Evolutionary conservation across 192 early-diverging fungal genomes (phyloP), one percentile per base, ranked within the genome.

Genomic region (Entomortierella chlamydospora): DNA sequence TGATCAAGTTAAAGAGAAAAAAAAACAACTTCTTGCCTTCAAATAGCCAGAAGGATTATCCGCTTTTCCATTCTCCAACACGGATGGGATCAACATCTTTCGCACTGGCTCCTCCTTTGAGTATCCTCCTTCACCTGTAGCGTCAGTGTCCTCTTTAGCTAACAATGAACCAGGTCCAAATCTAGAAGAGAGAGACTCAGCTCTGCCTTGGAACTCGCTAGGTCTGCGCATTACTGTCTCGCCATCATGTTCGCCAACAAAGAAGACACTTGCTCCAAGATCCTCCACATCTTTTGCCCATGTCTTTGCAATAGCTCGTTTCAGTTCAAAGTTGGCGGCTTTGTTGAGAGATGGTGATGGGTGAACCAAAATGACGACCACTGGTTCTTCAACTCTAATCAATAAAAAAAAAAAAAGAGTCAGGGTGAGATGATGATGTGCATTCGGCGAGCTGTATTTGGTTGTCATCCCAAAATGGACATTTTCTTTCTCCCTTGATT

Each of bases 281-380:
- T 79, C 76, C 31, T 79, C 76, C 0, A 60, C 68, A 29, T 79
- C 76, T 28, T 79, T 79, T 56, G 76, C 76, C 76, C 76, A 79
- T 45, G 76, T 79, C 50, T 68, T 70, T 23, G 76, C 53, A 34
- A 79, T 79, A 1, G 63, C 67, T 34, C 76, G 43, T 31, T 79
- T 79, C 34, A 79, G 33, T 37, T 79, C 67, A 49, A 79, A 79
- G 30, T 79, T 79, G 28, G 62, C 49, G 15, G 57, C 62, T 11
- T 66, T 65, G 43, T 37, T 70, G 23, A 79, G 57, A 0, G 63
- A 64, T 4, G 76, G 76, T 43, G 76, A 64, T 37, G 76, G 76
- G 15, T 79, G 76, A 2, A 79, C 76, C 41, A 79, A 31, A 34
- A 79, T 70, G 28, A 79, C 61, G 0, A 79, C 76, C 7, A 65